Evolutionary conservation across 106 monocot genomes (phyloP), one percentile per base, ranked within the genome.

Genomic region (Gastrodia elata): DNA sequence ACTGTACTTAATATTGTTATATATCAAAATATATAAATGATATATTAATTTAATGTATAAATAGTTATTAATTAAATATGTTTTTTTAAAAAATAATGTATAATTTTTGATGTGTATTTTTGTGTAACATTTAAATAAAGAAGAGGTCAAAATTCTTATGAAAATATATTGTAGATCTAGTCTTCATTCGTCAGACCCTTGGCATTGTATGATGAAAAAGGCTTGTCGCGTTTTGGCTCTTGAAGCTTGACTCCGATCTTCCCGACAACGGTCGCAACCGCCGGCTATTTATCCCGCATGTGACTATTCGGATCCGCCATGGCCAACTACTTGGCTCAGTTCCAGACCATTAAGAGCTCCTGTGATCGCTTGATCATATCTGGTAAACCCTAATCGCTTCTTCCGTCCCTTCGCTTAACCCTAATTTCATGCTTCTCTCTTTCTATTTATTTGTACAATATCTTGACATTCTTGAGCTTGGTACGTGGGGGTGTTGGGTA

Each of bases 311-410:
- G 68, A 76, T 80, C 76, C 49, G 76, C 77, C 74, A 95, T 96
- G 96, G 96, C 96, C 32, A 96, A 79, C 76, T 96, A 92, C 82
- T 80, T 96, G 55, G 85, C 96, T 4, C 96, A 92, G 92, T 96
- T 96, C 81, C 92, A 88, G 84, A 82, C 86, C 64, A 96, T 96
- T 89, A 96, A 96, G 84, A 88, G 35, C 83, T 74, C 87, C 68
- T 86, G 82, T 77, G 85, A 89, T 77, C 96, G 88, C 83, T 80
- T 92, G 78, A 75, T 92, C 75, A 76, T 96, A 36, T 87, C 96
- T 32, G 91, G 96, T 92, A 87, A 78, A 77, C 65, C 64, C 73
- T 79, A 74, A 55, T 24, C 52, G 18, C 71, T 59, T 8, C 58
- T n/a, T 16, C 69, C 68, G 28, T 9, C 25, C 9, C 40, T 39